These are phyloP conservation scores for Copromyces sp. DNA, from an alignment of 495 filamentous ascomycete genomes.

Conservation along the genomic window DNA sequence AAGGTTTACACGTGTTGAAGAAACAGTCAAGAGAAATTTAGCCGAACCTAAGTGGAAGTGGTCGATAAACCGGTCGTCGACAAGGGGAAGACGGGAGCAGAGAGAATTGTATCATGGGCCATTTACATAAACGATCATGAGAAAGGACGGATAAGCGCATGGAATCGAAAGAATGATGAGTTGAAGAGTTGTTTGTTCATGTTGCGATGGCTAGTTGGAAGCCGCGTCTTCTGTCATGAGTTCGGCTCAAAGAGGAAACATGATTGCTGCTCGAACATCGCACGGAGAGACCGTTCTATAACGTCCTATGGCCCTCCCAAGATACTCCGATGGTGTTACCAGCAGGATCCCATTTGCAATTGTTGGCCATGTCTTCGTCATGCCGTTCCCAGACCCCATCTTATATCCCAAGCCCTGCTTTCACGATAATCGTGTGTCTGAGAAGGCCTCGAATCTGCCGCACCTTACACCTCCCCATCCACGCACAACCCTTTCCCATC, in stretches of 20 bases:
- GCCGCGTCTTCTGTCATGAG: neutral
- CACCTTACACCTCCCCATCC: neutral
- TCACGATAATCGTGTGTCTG: neutral
- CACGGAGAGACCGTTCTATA: neutral
- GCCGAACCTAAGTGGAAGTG: too few relatives aligned
- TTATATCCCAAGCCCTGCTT: neutral
- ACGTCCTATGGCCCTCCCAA: neutral
- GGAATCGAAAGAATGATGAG: too few relatives aligned
- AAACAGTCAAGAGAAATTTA: too few relatives aligned
- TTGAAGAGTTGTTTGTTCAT: too few relatives aligned
- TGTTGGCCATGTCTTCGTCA: fast-evolving
- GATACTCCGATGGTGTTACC: neutral
- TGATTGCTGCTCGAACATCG: neutral
- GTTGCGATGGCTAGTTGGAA: neutral
- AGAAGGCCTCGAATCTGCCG: neutral
- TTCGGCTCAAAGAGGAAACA: neutral
- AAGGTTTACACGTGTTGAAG: too few relatives aligned
- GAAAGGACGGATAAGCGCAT: too few relatives aligned
- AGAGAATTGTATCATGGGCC: too few relatives aligned
- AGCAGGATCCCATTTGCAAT: neutral
- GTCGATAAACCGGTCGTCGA: too few relatives aligned
- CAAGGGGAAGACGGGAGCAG: too few relatives aligned
- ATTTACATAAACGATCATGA: too few relatives aligned
- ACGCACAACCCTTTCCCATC: neutral
- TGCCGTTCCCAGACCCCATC: neutral